phyloP scores from a whole-genome alignment of 2,329 filamentous ascomycete genomes.

The Trichoderma breve region DNA sequence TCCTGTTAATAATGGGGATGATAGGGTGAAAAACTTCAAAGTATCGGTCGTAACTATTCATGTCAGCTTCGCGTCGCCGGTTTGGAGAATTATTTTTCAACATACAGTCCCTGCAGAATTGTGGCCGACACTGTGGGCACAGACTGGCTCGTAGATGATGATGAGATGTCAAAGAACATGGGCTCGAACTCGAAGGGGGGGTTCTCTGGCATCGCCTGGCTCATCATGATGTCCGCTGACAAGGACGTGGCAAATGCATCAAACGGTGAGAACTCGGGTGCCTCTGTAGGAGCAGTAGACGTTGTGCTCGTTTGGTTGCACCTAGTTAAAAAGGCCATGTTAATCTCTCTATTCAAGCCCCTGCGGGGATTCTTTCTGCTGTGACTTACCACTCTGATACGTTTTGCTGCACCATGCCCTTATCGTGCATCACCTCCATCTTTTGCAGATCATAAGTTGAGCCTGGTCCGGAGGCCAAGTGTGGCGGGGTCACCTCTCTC shows the following conservation, averaged over 20 bases:
- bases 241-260: neutral
- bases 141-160: neutral
- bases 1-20: slow-evolving; percentile 14
- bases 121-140: neutral
- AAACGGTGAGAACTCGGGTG: neutral
- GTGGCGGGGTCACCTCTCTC: neutral
- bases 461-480: neutral
- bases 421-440: neutral
- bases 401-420: neutral
- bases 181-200: neutral
- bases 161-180: neutral
- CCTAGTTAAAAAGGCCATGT: neutral
- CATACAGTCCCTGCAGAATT: neutral
- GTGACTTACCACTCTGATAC: neutral
- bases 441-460: neutral
- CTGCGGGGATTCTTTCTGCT: neutral
- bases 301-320: neutral
- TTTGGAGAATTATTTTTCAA: neutral
- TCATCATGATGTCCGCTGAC: neutral
- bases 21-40: slow-evolving; percentile 17
- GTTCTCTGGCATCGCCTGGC: neutral
- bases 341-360: neutral
- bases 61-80: neutral
- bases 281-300: neutral
- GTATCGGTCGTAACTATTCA: slow-evolving; percentile 8